These are phyloP conservation scores for Exsudoporus frostii DNA, from an alignment of 768 basidiomycete species.

Conservation along the genomic window DNA sequence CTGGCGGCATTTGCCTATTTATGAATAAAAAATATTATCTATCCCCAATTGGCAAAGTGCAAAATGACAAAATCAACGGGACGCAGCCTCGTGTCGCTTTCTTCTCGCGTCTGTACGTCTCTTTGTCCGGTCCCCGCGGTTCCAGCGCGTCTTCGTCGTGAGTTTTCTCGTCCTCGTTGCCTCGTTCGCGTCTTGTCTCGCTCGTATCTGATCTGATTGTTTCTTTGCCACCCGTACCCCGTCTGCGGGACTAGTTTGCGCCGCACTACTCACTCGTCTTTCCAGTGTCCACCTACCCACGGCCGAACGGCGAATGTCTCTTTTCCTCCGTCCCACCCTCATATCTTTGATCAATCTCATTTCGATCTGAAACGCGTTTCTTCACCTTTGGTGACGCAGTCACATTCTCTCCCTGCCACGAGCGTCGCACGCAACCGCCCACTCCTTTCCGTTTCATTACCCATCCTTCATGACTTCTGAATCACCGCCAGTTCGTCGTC, in stretches of 20 bases:
- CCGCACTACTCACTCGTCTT: slow-evolving; percentile 7
- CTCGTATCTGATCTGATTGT: neutral
- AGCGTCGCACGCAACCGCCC: slow-evolving; percentile 1
- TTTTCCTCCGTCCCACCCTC: slow-evolving; percentile 4
- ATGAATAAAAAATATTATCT: neutral
- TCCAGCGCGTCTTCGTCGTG: slow-evolving; percentile 10
- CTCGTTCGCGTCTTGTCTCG: neutral
- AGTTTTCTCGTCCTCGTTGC: neutral
- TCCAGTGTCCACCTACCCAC: neutral
- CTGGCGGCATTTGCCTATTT: neutral
- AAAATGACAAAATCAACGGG: neutral
- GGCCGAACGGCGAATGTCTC: slow-evolving; percentile 22
- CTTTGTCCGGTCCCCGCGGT: slow-evolving; percentile 3
- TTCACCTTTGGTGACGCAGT: neutral
- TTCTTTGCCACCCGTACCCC: neutral
- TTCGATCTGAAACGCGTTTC: slow-evolving; percentile 12
- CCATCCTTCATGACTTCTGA: slow-evolving; percentile 19
- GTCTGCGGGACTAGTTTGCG: slow-evolving; percentile 18
- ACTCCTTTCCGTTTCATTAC: slow-evolving; percentile 18
- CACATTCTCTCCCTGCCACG: neutral
- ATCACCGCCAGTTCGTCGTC: slow-evolving; percentile 23
- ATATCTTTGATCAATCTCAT: slow-evolving; percentile 12
- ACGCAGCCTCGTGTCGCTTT: neutral
- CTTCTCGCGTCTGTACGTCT: slow-evolving; percentile 3
- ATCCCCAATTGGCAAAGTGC: slow-evolving; percentile 6